Conservation (phyloP, 257 asterid genomes). For the Ajuga chamaepitys region DNA sequence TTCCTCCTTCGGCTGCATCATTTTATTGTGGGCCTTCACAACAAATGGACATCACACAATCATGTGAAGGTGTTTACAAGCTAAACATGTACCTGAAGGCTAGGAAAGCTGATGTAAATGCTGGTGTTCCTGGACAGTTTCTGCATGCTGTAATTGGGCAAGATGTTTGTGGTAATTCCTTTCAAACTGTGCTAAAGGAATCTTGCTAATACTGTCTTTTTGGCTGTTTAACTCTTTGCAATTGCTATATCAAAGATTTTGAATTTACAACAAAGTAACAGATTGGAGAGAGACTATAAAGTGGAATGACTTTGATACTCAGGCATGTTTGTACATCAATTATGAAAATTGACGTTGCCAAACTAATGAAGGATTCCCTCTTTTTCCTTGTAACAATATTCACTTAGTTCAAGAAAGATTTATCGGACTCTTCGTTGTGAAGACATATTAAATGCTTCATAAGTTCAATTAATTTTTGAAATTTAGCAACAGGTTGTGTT, state of each 20-base stretch:
- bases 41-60: slow-evolving; percentile 40
- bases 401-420: background rate
- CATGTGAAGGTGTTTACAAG: slow-evolving; percentile 47
- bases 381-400: background rate
- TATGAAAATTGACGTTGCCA: background rate
- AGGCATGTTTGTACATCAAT: background rate
- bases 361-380: background rate
- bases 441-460: background rate
- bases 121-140: slow-evolving; percentile 73
- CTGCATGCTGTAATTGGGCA: slow-evolving; percentile 77
- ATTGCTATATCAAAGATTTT: background rate
- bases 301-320: background rate
- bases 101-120: slow-evolving; percentile 46
- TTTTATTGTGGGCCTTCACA: slow-evolving; percentile 56
- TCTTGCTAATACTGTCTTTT: background rate
- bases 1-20: slow-evolving; percentile 72
- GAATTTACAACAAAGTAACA: background rate
- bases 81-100: slow-evolving; percentile 56
- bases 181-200: background rate
- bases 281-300: background rate
- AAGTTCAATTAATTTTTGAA: background rate
- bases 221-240: background rate
- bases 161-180: slow-evolving; percentile 42
- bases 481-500: background rate
- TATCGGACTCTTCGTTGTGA: background rate